A percentile compares a stretch with the other conserved stretches of the same genome.
These are phyloP conservation scores for Suhomyces chickasaworum DNA, from an alignment of 1,139 yeast genomes.

Conservation along the genomic window DNA sequence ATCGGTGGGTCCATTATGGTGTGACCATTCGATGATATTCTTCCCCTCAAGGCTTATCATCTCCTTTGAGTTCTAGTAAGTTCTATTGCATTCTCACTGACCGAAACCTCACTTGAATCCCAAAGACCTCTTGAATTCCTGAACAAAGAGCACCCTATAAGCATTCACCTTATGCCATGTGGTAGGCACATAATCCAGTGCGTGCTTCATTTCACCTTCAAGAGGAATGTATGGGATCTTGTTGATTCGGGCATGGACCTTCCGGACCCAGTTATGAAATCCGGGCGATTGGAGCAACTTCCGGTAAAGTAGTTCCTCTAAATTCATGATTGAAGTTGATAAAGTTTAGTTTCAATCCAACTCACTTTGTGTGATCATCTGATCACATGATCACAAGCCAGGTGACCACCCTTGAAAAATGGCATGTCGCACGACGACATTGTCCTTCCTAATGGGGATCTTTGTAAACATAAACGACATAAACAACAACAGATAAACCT, in stretches of 20 bases:
- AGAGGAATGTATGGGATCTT: slow-evolving; percentile 47
- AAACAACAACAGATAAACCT: slow-evolving; percentile 12
- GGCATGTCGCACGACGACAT: slow-evolving; percentile 8
- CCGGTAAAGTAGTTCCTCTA: slow-evolving; percentile 53
- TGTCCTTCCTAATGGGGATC: slow-evolving; percentile 6
- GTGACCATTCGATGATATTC: not conserved
- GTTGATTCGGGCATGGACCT: slow-evolving; percentile 65
- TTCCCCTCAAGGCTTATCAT: too few relatives aligned
- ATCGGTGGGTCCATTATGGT: too few relatives aligned
- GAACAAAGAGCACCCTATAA: slow-evolving; percentile 59
- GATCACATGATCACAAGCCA: slow-evolving; percentile 1
- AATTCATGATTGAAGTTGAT: slow-evolving; percentile 16
- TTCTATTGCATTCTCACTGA: too few relatives aligned
- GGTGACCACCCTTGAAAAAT: too few relatives aligned
- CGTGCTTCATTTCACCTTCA: slow-evolving; percentile 22
- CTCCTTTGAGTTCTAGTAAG: too few relatives aligned
- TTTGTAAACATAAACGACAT: slow-evolving; percentile 15
- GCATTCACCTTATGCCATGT: slow-evolving; percentile 59
- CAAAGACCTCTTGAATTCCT: slow-evolving; percentile 61
- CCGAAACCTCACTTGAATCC: slow-evolving; percentile 39
- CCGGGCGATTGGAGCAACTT: slow-evolving; percentile 52
- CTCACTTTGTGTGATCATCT: too few relatives aligned
- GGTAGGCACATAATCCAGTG: slow-evolving; percentile 48
- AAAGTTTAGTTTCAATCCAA: too few relatives aligned
- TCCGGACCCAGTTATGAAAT: slow-evolving; percentile 70